Evolutionary conservation across 164 flowering plant genomes (phyloP), one percentile per base, ranked within the genome.

Genomic region (Macadamia integrifolia): DNA sequence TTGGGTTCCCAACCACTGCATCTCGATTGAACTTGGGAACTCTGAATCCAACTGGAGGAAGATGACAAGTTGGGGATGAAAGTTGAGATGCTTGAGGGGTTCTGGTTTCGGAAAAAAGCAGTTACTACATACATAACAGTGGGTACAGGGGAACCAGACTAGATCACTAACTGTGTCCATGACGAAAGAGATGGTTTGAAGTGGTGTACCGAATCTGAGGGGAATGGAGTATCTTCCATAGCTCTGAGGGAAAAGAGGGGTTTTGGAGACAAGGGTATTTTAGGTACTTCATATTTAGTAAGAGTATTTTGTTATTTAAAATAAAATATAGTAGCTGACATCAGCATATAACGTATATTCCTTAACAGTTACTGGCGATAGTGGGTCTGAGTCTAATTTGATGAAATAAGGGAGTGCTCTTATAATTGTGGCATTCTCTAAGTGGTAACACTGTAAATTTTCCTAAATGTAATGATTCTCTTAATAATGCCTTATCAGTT

Each of bases 91-190:
- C 48, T 43, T 13, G 74, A 1, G 9, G 76, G 42, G 60, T 69
- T 42, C 1, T 66, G 9, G 9, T 31, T 31, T 40, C 72, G 42
- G 57, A 68, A 61, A 13, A 82, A 64, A 61, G n/a, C 92, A 87
- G 70, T 82, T 77, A 13, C 52, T 67, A 77, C 92, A 87, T 55
- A 65, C 17, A 65, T 85, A 87, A 35, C 65, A 67, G 18, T 70
- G 66, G 40, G 92, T 85, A 58, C 92, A 87, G 12, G 89, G 92
- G 71, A 85, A 75, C 92, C 92, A 87, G 3, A 82, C 82, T 6
- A 85, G 77, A 58, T 75, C 74, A 66, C 85, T 84, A 3, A 84
- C 88, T 1, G 92, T 87, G 69, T 87, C 89, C 75, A 87, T 40
- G 50, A 87, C 13, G 14, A 87, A 69, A 2, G 86, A 72, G 40